Conservation (phyloP, 768 basidiomycete genomes). For the Agrocybe pediades region DNA sequence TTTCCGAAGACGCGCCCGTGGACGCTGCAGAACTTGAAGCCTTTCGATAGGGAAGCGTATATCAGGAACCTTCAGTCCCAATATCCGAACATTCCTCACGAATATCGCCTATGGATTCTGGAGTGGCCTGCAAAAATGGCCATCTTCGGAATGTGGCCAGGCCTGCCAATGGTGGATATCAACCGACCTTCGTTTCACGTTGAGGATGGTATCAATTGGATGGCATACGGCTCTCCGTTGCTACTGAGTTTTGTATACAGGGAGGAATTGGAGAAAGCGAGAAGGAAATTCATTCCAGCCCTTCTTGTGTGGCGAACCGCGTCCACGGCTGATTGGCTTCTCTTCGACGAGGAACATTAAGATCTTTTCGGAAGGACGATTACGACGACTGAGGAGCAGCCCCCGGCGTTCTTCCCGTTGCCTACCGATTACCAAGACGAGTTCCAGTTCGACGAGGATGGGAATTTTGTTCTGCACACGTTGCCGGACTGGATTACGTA, state of each 20-base stretch:
- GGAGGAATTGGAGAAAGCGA: not conserved
- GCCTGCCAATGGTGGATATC: not conserved
- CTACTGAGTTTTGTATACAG: not conserved
- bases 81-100: not conserved
- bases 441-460: no score
- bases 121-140: constrained; percentile 16
- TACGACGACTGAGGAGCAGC: no score
- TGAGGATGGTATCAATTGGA: not conserved
- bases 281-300: not conserved
- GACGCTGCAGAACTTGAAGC: not conserved
- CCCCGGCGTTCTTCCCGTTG: no score
- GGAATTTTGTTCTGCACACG: no score
- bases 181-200: no score
- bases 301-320: not conserved
- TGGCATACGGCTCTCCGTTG: not conserved
- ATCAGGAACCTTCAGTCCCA: not conserved
- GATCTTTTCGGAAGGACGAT: not conserved
- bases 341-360: not conserved
- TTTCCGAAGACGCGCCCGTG: not conserved
- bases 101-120: constrained; percentile 1
- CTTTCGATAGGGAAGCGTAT: constrained; percentile 2
- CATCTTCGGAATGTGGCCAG: constrained; percentile 12
- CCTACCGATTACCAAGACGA: no score
- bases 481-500: no score
- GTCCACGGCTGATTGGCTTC: not conserved